Evolutionary conservation across 805 yeast species (phyloP), one percentile per base, ranked within the genome.

Genomic region (Vanderwaltozyma verrucispora): DNA sequence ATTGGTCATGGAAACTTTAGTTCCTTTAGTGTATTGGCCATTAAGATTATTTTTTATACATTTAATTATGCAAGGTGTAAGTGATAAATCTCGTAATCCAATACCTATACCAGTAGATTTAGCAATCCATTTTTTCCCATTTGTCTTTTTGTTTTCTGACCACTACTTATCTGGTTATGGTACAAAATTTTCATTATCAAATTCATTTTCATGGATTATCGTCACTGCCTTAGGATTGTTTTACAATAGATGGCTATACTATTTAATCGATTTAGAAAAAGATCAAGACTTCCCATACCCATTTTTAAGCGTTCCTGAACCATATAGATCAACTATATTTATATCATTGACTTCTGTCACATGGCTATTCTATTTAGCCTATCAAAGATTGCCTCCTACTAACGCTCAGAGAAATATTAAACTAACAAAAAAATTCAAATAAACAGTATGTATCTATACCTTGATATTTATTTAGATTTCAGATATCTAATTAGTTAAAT

Each of bases 11-110:
- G 88, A 80, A 51, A 61, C 69, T 10, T 64, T 80, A 16, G 86
- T 82, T 14, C 66, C 83, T 0, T 25, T 61, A 2, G 72, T 81
- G 13, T 82, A 82, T 54, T 82, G 92, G 89, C 75, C 78, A 0
- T 64, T 81, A 45, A 63, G 76, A 44, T 39, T 80, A 14, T 72
- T 75, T 48, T 68, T 69, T 35, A 50, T 69, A 26, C 60, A 63
- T 16, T 51, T 76, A 37, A 76, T 81, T 28, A 58, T 71, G 35
- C 60, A 63, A 20, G 56, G 50, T 7, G 51, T 41, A 28, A 44
- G 46, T 18, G 48, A 27, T 17, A 43, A 38, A 24, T 46, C 39
- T 5, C 60, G 45, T 5, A 45, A 54, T 30, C 48, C 56, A 5
- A 63, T 79, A 20, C 77, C 81, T 2, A 16, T 76, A 13, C 24